phyloP scores from a whole-genome alignment of 78 protist species.

The Paratrimastix pyriformis region DNA sequence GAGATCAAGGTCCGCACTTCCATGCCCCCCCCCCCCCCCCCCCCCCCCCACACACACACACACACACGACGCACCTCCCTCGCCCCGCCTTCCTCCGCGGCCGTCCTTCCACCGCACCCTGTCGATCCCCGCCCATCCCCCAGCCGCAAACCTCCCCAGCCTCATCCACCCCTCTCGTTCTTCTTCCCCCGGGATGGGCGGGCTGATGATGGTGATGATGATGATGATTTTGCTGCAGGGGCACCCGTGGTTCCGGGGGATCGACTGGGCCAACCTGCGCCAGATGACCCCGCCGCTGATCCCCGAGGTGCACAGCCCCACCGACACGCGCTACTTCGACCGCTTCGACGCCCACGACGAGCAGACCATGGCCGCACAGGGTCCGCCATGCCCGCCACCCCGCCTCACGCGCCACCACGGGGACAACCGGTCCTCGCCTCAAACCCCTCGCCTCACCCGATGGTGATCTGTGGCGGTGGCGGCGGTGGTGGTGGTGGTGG shows the following conservation, averaged over 20 bases:
- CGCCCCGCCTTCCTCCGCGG: not conserved
- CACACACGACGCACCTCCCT: not conserved
- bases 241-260: conserved; percentile 74
- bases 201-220: not conserved
- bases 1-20: not conserved
- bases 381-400: too few species aligned
- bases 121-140: not conserved
- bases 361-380: not conserved
- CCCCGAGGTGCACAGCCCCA: conserved; percentile 18
- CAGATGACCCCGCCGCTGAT: conserved; percentile 12
- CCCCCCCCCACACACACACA: not conserved
- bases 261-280: conserved; percentile 28
- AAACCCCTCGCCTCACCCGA: too few species aligned
- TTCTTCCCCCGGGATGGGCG: not conserved
- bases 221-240: conserved; percentile 41
- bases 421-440: too few species aligned
- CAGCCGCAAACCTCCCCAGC: too few species aligned
- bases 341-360: conserved; percentile 25
- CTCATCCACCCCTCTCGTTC: too few species aligned
- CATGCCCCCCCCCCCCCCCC: not conserved
- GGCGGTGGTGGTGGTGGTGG: too few species aligned
- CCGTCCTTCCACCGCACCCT: not conserved
- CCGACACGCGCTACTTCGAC: conserved; percentile 37
- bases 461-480: too few species aligned
- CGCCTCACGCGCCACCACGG: too few species aligned